These are phyloP conservation scores for Rhodofomes roseus DNA, from an alignment of 1,284 basidiomycete genomes.

Conservation along the genomic window DNA sequence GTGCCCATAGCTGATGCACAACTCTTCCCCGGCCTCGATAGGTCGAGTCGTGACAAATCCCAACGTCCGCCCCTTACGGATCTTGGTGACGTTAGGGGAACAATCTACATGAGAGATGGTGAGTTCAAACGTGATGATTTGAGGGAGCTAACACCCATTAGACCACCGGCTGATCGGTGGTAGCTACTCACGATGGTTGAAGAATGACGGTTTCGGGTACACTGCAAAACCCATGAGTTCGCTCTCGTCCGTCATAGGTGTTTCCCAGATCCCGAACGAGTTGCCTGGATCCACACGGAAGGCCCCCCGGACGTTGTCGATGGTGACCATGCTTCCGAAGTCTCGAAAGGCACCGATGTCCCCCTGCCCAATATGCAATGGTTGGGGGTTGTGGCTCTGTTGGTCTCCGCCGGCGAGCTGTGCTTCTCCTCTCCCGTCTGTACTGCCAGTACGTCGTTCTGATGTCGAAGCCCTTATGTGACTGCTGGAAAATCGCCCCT, in stretches of 20 bases:
- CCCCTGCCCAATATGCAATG: neutral
- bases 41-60: constrained; percentile 43
- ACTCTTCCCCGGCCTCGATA: constrained; percentile 22
- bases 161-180: constrained; percentile 12
- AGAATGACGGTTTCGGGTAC: constrained; percentile 57
- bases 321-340: constrained; percentile 37
- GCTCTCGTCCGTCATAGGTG: constrained; percentile 37
- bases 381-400: neutral
- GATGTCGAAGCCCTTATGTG: neutral
- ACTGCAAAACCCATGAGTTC: constrained; percentile 66
- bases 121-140: neutral
- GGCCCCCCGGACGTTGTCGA: constrained; percentile 42
- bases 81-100: constrained; percentile 54
- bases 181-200: constrained; percentile 55
- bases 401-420: neutral
- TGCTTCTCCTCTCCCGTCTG: neutral
- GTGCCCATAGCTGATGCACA: constrained; percentile 33
- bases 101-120: constrained; percentile 42
- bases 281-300: constrained; percentile 62
- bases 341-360: constrained; percentile 10
- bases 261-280: constrained; percentile 65
- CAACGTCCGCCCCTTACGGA: constrained; percentile 40
- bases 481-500: constrained; percentile 15
- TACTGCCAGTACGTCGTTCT: neutral
- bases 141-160: neutral